Evolutionary conservation across 2,329 filamentous ascomycete genomes (phyloP).

Genomic region (Colletotrichum tanaceti): DNA sequence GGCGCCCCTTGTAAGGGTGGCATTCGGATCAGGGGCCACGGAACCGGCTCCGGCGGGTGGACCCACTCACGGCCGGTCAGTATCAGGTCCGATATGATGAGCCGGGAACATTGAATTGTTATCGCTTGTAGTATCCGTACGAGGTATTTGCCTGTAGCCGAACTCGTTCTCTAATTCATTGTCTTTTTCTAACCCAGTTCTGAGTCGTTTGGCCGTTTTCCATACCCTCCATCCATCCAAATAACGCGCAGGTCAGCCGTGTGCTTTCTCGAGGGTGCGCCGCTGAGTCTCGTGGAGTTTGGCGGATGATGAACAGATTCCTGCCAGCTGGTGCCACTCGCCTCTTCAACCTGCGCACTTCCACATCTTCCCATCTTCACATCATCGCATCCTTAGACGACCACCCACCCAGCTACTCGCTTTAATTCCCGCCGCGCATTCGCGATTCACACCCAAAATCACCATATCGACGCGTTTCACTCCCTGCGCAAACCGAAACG

Average conservation of each 20-base stretch:
- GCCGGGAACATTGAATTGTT: neutral
- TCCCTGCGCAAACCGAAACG: neutral
- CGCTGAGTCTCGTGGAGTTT: neutral
- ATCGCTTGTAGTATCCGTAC: too few species aligned
- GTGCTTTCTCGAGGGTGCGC: neutral
- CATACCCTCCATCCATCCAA: neutral
- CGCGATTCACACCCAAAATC: neutral
- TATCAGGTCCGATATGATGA: neutral
- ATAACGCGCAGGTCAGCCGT: neutral
- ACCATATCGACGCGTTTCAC: neutral
- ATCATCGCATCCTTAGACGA: neutral
- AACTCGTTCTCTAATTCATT: too few species aligned
- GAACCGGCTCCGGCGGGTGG: slow-evolving; percentile 23
- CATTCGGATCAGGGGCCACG: neutral
- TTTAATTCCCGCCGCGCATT: neutral
- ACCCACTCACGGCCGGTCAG: neutral
- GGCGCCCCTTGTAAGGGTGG: neutral
- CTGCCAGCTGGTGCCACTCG: slow-evolving; percentile 6
- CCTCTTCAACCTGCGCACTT: neutral
- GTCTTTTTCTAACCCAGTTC: too few species aligned
- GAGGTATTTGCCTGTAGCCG: too few species aligned
- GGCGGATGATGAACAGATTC: neutral
- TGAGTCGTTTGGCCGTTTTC: neutral
- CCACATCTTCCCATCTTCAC: slow-evolving; percentile 1
- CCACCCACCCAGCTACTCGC: neutral